Conservation (phyloP, 345 rosid species). For the Eucalyptus erythrocorys region DNA sequence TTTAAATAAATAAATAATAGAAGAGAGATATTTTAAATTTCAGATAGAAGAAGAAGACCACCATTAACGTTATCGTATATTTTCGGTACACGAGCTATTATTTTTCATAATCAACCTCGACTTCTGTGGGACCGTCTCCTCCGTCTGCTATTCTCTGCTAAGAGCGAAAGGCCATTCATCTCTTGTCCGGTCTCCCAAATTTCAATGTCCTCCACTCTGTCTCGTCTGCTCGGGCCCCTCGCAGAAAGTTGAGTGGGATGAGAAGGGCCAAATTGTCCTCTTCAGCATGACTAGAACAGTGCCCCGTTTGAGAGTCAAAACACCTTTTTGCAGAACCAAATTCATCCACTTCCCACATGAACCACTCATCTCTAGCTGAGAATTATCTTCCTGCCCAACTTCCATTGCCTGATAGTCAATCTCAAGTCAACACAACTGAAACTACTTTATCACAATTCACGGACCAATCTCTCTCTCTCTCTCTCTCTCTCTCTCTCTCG, state of each 20-base stretch:
- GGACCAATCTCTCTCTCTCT: background rate
- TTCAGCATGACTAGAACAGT: background rate
- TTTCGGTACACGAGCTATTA: background rate
- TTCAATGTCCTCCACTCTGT: background rate
- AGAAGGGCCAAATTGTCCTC: background rate
- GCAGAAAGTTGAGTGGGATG: background rate
- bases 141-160: background rate
- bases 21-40: background rate
- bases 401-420: background rate
- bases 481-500: background rate
- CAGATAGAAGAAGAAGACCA: background rate
- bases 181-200: background rate
- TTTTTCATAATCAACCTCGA: background rate
- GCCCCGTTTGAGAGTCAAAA: background rate
- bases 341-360: background rate
- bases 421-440: background rate
- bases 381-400: background rate
- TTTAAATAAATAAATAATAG: background rate
- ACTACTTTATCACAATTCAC: background rate
- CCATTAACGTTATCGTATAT: background rate
- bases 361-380: background rate
- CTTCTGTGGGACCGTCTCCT: background rate
- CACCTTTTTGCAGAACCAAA: background rate
- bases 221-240: background rate
- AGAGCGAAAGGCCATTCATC: background rate